A percentile compares a stretch with the other conserved stretches of the same genome.
Evolutionary conservation across 352 stramenopile species (phyloP).

Genomic region (Phytophthora fragariaefolia): DNA sequence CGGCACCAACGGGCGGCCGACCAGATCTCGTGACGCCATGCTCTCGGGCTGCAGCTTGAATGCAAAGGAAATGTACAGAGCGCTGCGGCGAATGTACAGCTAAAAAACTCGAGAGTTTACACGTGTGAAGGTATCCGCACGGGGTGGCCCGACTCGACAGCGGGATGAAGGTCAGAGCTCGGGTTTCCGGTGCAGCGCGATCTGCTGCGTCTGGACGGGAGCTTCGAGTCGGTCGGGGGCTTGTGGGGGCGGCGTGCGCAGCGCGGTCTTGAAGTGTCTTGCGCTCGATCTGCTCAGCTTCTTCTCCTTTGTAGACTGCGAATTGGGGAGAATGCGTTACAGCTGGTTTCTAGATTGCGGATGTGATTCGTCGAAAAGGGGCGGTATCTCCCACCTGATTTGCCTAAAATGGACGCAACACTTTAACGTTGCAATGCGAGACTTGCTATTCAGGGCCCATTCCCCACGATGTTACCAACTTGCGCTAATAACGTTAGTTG

Average conservation of each 20-base stretch:
- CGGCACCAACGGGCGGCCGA: constrained; percentile 75
- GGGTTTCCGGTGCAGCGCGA: constrained; percentile 8
- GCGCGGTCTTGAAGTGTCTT: constrained; percentile 29
- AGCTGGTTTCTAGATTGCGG: constrained; percentile 17
- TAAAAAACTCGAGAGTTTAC: neutral
- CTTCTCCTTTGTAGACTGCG: constrained; percentile 25
- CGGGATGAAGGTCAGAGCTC: constrained; percentile 19
- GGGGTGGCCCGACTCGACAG: constrained; percentile 9
- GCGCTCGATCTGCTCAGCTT: constrained; percentile 21
- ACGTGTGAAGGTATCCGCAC: neutral
- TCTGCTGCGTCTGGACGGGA: constrained; percentile 17
- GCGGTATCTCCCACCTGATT: constrained; percentile 16
- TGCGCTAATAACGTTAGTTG: neutral
- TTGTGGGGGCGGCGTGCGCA: constrained; percentile 6
- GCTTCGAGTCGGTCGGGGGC: constrained; percentile 7
- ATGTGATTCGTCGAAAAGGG: constrained; percentile 31
- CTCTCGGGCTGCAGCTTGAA: constrained; percentile 7
- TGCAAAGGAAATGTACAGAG: constrained; percentile 32
- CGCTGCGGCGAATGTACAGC: constrained; percentile 24
- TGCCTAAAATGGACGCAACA: constrained; percentile 19
- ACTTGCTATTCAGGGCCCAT: constrained; percentile 5
- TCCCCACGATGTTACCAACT: too few relatives aligned
- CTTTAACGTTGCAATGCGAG: constrained; percentile 26
- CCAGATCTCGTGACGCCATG: constrained; percentile 48
- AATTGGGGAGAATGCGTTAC: constrained; percentile 27